Percentiles rank a stretch among this genome's conserved stretches.
Evolutionary conservation across 2,329 filamentous ascomycete species (phyloP).

Genomic region (Sporothrix mexicana): DNA sequence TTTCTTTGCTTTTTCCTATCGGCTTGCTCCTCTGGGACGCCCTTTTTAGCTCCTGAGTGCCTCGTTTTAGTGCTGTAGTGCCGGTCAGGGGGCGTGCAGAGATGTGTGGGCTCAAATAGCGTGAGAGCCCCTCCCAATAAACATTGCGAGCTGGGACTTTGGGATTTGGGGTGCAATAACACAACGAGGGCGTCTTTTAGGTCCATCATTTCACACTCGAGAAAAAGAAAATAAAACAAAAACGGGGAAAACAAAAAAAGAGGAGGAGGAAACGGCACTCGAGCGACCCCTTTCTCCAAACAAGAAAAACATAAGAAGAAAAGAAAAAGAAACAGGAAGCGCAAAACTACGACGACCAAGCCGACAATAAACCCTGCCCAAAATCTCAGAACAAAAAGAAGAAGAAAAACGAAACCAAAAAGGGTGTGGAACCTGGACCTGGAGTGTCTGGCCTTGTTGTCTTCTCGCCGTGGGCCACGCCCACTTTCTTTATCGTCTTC

Average conservation of each 20-base stretch:
- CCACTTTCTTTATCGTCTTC: conserved; percentile 9
- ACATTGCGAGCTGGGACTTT: conserved; percentile 14
- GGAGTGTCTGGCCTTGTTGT: conserved; percentile 13
- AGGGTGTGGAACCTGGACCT: conserved; percentile 2
- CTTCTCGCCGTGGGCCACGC: conserved; percentile 14
- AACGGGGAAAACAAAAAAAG: not conserved
- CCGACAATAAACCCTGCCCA: not conserved
- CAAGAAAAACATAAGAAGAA: not conserved
- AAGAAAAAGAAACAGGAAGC: not conserved
- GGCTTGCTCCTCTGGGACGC: conserved; percentile 13
- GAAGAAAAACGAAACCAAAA: not conserved
- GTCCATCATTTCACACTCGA: too few relatives aligned
- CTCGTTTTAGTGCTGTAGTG: conserved; percentile 25
- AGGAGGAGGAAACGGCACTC: too few relatives aligned
- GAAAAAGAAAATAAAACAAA: not conserved
- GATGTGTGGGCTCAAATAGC: not conserved
- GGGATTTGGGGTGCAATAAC: conserved; percentile 6
- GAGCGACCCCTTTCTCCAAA: too few relatives aligned
- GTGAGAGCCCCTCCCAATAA: conserved; percentile 5
- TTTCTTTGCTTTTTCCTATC: conserved; percentile 15
- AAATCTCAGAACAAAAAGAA: not conserved
- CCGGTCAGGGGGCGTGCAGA: conserved; percentile 6
- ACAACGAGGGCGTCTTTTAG: not conserved
- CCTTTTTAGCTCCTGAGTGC: conserved; percentile 1
- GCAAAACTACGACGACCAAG: not conserved